phyloP scores from a whole-genome alignment of 1,139 yeast species.

The Meyerozyma athensensis region DNA sequence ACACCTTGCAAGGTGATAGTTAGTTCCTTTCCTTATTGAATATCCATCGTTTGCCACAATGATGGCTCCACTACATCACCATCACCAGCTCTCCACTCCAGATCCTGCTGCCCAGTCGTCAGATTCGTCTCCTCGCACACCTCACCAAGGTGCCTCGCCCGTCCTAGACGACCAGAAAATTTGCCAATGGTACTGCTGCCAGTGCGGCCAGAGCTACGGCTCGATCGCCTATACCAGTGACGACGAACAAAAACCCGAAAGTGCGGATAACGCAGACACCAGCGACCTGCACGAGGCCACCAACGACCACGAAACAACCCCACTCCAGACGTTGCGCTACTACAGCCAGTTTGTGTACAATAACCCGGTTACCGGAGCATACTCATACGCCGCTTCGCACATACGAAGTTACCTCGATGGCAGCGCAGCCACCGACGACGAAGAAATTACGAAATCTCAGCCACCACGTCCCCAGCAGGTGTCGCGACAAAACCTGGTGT shows the following conservation, averaged over 20 bases:
- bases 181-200: slow-evolving; percentile 52
- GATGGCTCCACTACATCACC: slow-evolving; percentile 1
- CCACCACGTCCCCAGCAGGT: background rate
- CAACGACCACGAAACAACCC: slow-evolving; percentile 7
- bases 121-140: background rate
- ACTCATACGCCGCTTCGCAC: slow-evolving; percentile 7
- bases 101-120: background rate
- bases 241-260: slow-evolving; percentile 7
- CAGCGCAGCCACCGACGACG: slow-evolving; percentile 2
- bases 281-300: background rate
- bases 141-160: too few relatives aligned
- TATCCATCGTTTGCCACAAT: too few relatives aligned
- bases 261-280: slow-evolving; percentile 5
- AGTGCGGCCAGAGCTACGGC: slow-evolving; percentile 49
- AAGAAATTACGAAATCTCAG: background rate
- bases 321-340: slow-evolving; percentile 20
- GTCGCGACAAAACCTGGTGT: background rate
- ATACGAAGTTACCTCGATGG: slow-evolving; percentile 1
- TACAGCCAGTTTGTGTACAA: slow-evolving; percentile 27
- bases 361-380: slow-evolving; percentile 12
- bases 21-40: too few relatives aligned
- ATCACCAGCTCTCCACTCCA: background rate
- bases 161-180: slow-evolving; percentile 33
- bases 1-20: too few relatives aligned
- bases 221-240: slow-evolving; percentile 28